phyloP scores from a whole-genome alignment of 108 stramenopile species.

The Stephanodiscus minutulus region DNA sequence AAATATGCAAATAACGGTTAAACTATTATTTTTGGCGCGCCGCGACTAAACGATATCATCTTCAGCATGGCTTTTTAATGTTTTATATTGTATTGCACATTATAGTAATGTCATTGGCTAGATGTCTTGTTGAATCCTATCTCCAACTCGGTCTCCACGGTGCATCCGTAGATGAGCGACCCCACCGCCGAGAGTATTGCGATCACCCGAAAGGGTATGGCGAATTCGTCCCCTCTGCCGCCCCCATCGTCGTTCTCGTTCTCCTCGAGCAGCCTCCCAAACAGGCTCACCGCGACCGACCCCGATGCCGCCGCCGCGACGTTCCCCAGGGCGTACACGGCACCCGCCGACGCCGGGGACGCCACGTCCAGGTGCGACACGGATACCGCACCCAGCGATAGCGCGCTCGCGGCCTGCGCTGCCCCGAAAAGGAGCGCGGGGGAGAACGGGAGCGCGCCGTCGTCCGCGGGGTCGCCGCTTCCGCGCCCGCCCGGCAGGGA shows the following conservation, averaged over 20 bases:
- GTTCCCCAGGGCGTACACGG: constrained; percentile 49
- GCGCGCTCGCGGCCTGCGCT: constrained; percentile 47
- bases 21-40: too few relatives aligned
- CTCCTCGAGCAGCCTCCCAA: constrained; percentile 31
- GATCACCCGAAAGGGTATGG: constrained; percentile 31
- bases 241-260: background rate
- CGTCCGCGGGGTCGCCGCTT: background rate
- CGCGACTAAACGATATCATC: too few relatives aligned
- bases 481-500: background rate
- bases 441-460: background rate
- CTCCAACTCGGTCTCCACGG: constrained; percentile 31
- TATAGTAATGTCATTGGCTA: background rate
- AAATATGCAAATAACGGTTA: too few relatives aligned
- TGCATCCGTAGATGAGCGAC: constrained; percentile 32
- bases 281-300: constrained; percentile 31
- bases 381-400: constrained; percentile 44
- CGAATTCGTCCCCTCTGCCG: constrained; percentile 25
- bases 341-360: constrained; percentile 30
- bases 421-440: constrained; percentile 37
- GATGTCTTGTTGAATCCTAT: constrained; percentile 7
- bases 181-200: constrained; percentile 34
- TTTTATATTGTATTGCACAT: background rate
- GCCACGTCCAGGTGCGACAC: constrained; percentile 47
- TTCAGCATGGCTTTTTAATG: too few relatives aligned
- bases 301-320: constrained; percentile 41